phyloP scores from a whole-genome alignment of 495 filamentous ascomycete species.

The Penicillium bialowiezense region DNA sequence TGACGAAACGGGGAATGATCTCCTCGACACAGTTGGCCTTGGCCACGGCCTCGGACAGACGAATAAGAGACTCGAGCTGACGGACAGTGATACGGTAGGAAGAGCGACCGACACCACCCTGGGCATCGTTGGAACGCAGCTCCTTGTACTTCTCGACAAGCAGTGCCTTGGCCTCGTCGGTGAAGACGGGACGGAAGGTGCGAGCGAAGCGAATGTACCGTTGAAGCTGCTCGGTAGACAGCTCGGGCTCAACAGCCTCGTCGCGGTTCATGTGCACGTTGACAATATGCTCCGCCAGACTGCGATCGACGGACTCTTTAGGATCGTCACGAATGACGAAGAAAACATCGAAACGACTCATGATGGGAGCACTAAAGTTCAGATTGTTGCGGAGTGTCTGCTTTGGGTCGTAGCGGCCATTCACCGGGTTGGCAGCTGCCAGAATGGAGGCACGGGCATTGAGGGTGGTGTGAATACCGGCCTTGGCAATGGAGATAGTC shows the following conservation, averaged over 20 bases:
- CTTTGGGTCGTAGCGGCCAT: conserved; percentile 95
- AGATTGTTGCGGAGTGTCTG: conserved; percentile 89
- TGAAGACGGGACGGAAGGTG: conserved; percentile 93
- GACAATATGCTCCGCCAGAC: conserved; percentile 91
- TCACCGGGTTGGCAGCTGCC: conserved; percentile 93
- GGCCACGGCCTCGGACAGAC: conserved; percentile 90
- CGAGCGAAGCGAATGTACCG: conserved; percentile 95
- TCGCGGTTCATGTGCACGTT: conserved; percentile 90
- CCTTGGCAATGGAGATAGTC: conserved; percentile 98
- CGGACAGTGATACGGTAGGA: conserved; percentile 95
- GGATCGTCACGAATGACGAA: conserved; percentile 98
- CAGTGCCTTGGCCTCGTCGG: conserved; percentile 75
- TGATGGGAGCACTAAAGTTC: conserved; percentile 98
- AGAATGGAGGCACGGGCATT: conserved; percentile 95
- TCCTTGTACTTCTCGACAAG: conserved; percentile 96
- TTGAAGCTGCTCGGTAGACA: conserved; percentile 94
- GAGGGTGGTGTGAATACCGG: conserved; percentile 95
- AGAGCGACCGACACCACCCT: conserved; percentile 88
- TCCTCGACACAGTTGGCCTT: conserved; percentile 97
- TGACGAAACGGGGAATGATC: conserved; percentile 77
- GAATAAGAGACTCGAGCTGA: conserved; percentile 93
- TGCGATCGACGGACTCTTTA: conserved; percentile 85
- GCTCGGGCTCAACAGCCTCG: conserved; percentile 83
- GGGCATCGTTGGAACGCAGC: conserved; percentile 87
- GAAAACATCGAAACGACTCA: conserved; percentile 98